Conservation (phyloP, 495 filamentous ascomycete genomes). For the Podospora sp. region DNA sequence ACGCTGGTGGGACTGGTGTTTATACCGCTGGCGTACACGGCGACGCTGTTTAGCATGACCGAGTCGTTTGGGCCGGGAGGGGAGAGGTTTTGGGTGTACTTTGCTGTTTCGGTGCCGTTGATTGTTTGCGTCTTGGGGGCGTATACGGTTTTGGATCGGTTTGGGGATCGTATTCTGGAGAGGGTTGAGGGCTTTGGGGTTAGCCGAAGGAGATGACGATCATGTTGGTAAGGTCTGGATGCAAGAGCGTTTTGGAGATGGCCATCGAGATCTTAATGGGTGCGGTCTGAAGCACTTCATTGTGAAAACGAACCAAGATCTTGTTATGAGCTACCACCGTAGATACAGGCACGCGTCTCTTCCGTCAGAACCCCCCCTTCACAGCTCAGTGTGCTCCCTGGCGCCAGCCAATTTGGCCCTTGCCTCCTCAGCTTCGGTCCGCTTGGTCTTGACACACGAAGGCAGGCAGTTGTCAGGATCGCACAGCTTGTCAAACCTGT, state of each 20-base stretch:
- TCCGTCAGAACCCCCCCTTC: neutral
- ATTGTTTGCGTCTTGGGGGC: neutral
- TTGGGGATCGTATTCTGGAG: neutral
- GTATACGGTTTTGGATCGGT: neutral
- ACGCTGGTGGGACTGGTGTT: conserved; percentile 9
- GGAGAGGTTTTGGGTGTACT: conserved; percentile 10
- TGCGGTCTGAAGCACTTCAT: no score
- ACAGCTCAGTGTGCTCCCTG: neutral
- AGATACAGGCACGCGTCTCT: neutral
- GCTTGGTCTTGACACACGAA: neutral
- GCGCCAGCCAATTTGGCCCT: neutral
- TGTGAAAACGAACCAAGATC: no score
- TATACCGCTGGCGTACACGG: conserved; percentile 5
- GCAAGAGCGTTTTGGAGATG: no score
- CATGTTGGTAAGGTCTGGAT: no score
- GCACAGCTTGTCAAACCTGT: neutral
- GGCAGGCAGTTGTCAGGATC: neutral
- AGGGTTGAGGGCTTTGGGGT: neutral
- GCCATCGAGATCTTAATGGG: no score
- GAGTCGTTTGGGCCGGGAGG: conserved; percentile 6
- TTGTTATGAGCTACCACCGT: no score
- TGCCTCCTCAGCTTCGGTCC: neutral
- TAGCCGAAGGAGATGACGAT: no score
- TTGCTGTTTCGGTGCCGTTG: neutral
- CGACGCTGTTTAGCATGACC: conserved; percentile 10